These are phyloP conservation scores for Meredithiella fracta DNA, from an alignment of 2,329 filamentous ascomycete species.

Conservation along the genomic window DNA sequence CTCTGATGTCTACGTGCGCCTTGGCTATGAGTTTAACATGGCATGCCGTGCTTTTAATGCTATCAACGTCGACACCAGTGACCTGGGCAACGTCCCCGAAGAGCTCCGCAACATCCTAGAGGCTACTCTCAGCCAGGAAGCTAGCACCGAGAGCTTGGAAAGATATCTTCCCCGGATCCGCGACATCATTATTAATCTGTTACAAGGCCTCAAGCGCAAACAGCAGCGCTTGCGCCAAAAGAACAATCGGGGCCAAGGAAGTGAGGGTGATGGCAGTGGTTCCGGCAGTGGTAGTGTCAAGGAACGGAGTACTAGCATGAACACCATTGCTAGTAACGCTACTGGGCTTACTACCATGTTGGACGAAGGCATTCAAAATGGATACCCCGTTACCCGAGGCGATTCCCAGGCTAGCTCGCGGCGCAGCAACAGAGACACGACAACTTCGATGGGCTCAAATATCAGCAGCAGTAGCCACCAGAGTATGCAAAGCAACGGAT, in stretches of 20 bases:
- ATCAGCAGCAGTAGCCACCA: slow-evolving; percentile 23
- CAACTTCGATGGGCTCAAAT: slow-evolving; percentile 22
- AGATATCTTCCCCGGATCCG: slow-evolving; percentile 85
- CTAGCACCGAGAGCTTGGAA: slow-evolving; percentile 82
- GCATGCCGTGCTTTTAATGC: slow-evolving; percentile 91
- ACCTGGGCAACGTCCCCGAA: slow-evolving; percentile 90
- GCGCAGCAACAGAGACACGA: slow-evolving; percentile 29
- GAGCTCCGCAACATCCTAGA: slow-evolving; percentile 79
- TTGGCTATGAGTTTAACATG: slow-evolving; percentile 99
- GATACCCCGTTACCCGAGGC: slow-evolving; percentile 23
- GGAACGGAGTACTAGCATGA: slow-evolving; percentile 40
- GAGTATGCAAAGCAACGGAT: slow-evolving; percentile 36
- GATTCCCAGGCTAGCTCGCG: slow-evolving; percentile 30
- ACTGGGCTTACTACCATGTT: slow-evolving; percentile 42
- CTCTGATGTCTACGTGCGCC: slow-evolving; percentile 90
- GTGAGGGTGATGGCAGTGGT: slow-evolving; percentile 33
- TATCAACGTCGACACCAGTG: slow-evolving; percentile 88
- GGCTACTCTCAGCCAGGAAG: slow-evolving; percentile 90
- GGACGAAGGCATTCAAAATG: slow-evolving; percentile 41
- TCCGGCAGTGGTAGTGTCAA: slow-evolving; percentile 24
- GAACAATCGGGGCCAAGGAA: slow-evolving; percentile 42
- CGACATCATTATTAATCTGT: slow-evolving; percentile 94
- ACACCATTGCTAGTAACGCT: slow-evolving; percentile 39
- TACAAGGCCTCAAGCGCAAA: slow-evolving; percentile 93
- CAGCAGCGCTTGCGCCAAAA: slow-evolving; percentile 69